phyloP scores from a whole-genome alignment of 352 stramenopile species.

The Globisporangium canariense region DNA sequence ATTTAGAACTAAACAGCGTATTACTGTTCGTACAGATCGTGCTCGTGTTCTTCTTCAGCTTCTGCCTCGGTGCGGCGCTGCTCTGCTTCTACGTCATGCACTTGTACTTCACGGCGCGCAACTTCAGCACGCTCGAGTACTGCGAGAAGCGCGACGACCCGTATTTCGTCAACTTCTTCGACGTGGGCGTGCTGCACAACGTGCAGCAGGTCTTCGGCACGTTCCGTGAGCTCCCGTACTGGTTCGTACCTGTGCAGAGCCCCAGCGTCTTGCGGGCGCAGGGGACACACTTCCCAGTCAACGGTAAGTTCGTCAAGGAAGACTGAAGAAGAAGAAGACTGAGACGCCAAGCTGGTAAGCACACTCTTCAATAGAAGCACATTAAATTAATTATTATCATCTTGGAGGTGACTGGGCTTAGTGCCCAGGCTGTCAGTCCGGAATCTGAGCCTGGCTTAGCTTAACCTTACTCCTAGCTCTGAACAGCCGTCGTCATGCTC shows the following conservation, averaged over 20 bases:
- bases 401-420: not conserved
- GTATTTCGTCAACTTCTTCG: conserved; percentile 81
- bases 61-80: conserved; percentile 62
- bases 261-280: conserved; percentile 44
- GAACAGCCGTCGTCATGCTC: conserved; percentile 18
- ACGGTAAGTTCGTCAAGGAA: conserved; percentile 43
- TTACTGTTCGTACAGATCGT: conserved; percentile 34
- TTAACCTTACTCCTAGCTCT: not conserved
- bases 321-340: conserved; percentile 30
- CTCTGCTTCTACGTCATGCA: conserved; percentile 79
- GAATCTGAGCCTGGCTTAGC: not conserved
- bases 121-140: conserved; percentile 86
- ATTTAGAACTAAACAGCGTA: not conserved
- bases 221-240: conserved; percentile 52
- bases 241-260: conserved; percentile 67
- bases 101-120: conserved; percentile 60
- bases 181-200: conserved; percentile 70
- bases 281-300: conserved; percentile 50
- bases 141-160: conserved; percentile 79
- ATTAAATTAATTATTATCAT: conserved; percentile 6
- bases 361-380: conserved; percentile 4
- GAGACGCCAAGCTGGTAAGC: not conserved
- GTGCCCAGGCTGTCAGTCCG: no score
- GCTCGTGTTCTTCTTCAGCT: conserved; percentile 65
- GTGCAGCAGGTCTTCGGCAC: conserved; percentile 76